A percentile compares a stretch with the other conserved stretches of the same genome.
Conservation (phyloP, 2,329 filamentous ascomycete genomes). For the Calonectria leucothoes region DNA sequence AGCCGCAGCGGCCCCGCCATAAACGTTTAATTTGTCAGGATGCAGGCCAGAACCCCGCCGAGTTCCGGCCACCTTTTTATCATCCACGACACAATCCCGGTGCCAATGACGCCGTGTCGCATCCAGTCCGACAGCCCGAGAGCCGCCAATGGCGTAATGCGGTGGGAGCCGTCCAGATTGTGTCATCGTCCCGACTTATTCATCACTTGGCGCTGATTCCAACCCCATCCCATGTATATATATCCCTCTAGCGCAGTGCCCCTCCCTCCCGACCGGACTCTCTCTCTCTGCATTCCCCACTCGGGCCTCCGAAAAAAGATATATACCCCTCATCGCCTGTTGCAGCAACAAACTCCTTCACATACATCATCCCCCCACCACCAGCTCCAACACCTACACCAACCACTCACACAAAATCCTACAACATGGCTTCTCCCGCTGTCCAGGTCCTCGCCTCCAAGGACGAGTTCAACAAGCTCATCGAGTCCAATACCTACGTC, state of each 20-base stretch:
- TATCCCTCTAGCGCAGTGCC: background rate
- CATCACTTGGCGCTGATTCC: conserved; percentile 25
- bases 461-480: conserved; percentile 61
- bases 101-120: background rate
- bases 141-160: conserved; percentile 4
- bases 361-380: conserved; percentile 19
- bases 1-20: background rate
- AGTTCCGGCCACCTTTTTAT: background rate
- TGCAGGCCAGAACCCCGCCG: background rate
- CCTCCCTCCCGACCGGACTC: background rate
- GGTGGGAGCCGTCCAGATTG: conserved; percentile 22
- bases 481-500: conserved; percentile 61
- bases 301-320: background rate
- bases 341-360: background rate
- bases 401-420: conserved; percentile 21
- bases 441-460: conserved; percentile 50
- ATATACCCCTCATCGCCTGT: background rate
- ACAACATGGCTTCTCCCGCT: conserved; percentile 44
- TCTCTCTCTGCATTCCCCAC: background rate
- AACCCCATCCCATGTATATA: conserved; percentile 3
- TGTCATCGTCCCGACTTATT: conserved; percentile 37
- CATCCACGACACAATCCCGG: background rate
- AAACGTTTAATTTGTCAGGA: background rate
- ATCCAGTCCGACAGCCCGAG: conserved; percentile 13
- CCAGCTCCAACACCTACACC: conserved; percentile 7